Evolutionary conservation across 2,329 filamentous ascomycete genomes (phyloP).

Genomic region (Aspergillus sp.): DNA sequence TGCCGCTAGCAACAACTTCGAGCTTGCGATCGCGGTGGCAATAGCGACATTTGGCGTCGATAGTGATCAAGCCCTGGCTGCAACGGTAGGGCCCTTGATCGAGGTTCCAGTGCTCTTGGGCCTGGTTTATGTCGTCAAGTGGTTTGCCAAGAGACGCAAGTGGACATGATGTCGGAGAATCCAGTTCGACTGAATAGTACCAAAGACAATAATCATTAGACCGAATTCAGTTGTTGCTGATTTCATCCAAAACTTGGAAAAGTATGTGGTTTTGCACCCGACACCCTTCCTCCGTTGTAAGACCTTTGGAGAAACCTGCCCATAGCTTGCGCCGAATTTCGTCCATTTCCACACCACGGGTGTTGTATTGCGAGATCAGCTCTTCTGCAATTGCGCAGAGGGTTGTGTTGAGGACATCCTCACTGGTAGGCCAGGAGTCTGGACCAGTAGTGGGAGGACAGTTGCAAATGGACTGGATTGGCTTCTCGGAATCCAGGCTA

Average conservation of each 20-base stretch:
- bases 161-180: conserved; percentile 17
- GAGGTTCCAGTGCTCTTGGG: conserved; percentile 80
- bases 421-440: conserved; percentile 20
- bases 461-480: conserved; percentile 21
- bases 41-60: conserved; percentile 75
- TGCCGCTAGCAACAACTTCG: conserved; percentile 90
- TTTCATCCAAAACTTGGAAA: conserved; percentile 40
- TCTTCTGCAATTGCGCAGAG: conserved; percentile 40
- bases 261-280: conserved; percentile 43
- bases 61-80: conserved; percentile 76
- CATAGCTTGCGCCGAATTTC: conserved; percentile 36
- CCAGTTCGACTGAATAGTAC: not conserved
- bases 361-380: conserved; percentile 39
- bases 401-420: conserved; percentile 33
- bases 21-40: conserved; percentile 84
- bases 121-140: conserved; percentile 69
- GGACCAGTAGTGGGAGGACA: conserved; percentile 18
- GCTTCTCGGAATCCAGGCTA: not conserved
- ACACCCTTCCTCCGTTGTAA: conserved; percentile 30
- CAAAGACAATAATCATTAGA: not conserved
- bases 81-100: conserved; percentile 80
- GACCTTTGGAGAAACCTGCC: conserved; percentile 31
- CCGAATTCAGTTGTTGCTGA: conserved; percentile 27
- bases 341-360: conserved; percentile 32
- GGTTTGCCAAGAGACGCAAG: conserved; percentile 24